Conservation (phyloP, 164 flowering plant genomes). For the Euptelea pleiosperma region DNA sequence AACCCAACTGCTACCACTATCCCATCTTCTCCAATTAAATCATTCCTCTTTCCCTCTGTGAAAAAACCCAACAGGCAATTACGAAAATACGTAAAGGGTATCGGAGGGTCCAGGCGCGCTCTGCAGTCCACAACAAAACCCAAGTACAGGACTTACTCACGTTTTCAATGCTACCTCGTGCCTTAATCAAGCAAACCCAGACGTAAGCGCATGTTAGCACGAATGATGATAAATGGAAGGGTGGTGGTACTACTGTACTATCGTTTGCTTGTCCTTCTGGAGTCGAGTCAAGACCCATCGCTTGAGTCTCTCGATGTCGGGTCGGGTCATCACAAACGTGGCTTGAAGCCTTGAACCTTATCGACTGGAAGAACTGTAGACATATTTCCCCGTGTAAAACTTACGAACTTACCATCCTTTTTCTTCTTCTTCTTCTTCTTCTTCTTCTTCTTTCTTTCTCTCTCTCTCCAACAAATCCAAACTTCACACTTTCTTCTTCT, state of each 20-base stretch:
- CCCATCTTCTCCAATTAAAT: slow-evolving; percentile 10
- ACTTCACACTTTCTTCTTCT: no score
- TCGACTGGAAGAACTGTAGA: no score
- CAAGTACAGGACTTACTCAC: slow-evolving; percentile 7
- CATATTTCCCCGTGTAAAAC: no score
- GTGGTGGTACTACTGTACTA: not conserved
- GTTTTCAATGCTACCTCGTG: slow-evolving; percentile 4
- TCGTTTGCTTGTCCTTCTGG: no score
- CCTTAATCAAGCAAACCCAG: slow-evolving; percentile 27
- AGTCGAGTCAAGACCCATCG: slow-evolving; percentile 1
- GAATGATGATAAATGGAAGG: slow-evolving; percentile 20
- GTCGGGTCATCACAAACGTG: slow-evolving; percentile 24
- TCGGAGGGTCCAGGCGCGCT: slow-evolving; percentile 22
- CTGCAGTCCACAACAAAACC: slow-evolving; percentile 24
- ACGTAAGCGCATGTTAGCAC: slow-evolving; percentile 22
- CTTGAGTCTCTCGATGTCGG: slow-evolving; percentile 19
- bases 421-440: no score
- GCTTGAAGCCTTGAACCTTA: slow-evolving; percentile 21
- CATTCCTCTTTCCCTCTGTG: not conserved
- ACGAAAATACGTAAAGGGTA: not conserved
- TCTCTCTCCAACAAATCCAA: no score
- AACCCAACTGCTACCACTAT: not conserved
- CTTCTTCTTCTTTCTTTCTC: no score
- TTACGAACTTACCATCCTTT: no score
- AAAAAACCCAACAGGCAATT: not conserved